Base-by-base conservation (phyloP, 768 basidiomycete genomes). In the Stropharia rugosoannulata region DNA sequence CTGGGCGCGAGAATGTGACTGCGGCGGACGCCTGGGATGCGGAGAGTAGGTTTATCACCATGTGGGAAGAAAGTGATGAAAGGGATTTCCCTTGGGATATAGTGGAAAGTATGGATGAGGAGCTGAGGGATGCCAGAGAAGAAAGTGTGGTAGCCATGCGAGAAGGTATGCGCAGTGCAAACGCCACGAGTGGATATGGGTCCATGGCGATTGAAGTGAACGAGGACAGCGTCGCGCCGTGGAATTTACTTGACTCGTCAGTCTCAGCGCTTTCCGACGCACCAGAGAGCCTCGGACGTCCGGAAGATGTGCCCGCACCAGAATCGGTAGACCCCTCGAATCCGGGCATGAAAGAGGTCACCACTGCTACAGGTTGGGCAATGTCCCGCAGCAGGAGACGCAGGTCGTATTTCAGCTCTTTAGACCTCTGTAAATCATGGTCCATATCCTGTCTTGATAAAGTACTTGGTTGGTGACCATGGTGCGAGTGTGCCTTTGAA, bases 191-290 rank as follows among this genome's bases (percentile, higher is more conserved):
- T 0, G 95, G 93, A 61, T 85, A 75, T 1, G 95, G 95, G 61
- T 93, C 84, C 78, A 98, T 84, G 2, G 95, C 85, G 65, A 98
- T 85, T 27, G 93, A 94, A 18, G 93, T 85, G 68, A 98, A 94
- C 0, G 94, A 96, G 8, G 95, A 95, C 32, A 98, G 78, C 1
- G 95, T 98, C 18, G 94, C 93, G 61, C 95, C 95, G 69, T 97
- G 95, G 64, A 81, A 93, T 45, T 40, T 45, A 41, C 49, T 51
- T 16, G 49, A 35, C 13, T 43, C 42, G 11, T 58, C 18, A 42
- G 6, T 15, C 35, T 32, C 40, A 46, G 1, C 15, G 10, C 43
- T 38, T 11, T 43, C 50, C 39, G 40, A 15, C 40, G n/a, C 49
- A 37, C 19, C 13, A 37, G 32, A 7, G 11, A n/a, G 13, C 29